Percentiles rank a stretch among this genome's conserved stretches.
Conservation (phyloP, 2,329 filamentous ascomycete genomes). For the Ceratocystis papillata region DNA sequence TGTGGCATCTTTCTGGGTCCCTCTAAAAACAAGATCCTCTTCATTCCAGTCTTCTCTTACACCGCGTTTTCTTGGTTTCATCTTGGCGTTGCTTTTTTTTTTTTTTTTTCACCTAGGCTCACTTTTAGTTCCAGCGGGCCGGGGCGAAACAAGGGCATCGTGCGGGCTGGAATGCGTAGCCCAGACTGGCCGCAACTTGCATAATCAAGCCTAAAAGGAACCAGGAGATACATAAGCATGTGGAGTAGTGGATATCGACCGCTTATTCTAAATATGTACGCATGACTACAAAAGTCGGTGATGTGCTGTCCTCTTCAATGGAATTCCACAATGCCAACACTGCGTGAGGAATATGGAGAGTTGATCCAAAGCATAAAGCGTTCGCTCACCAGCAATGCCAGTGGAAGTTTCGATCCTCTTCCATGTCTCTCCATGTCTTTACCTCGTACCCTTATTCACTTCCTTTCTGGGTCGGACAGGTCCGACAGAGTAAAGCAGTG, state of each 20-base stretch:
- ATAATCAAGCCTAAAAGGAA: neutral
- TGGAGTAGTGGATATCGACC: neutral
- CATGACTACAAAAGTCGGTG: constrained; percentile 4
- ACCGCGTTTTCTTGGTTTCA: neutral
- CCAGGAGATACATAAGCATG: neutral
- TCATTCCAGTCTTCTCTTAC: neutral
- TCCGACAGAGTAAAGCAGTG: neutral
- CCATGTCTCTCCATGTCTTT: constrained; percentile 1
- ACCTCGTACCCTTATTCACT: neutral
- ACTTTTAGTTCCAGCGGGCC: neutral
- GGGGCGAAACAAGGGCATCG: constrained; percentile 9
- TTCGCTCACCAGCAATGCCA: neutral
- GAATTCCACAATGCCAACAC: neutral
- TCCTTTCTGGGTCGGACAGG: neutral
- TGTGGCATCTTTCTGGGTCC: neutral
- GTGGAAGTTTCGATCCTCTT: neutral
- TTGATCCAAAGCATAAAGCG: neutral
- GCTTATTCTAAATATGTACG: neutral
- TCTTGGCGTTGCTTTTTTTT: neutral
- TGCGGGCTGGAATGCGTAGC: neutral
- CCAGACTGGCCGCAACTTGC: neutral
- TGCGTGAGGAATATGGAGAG: neutral
- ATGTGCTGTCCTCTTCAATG: constrained; percentile 1
- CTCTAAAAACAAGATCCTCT: neutral
- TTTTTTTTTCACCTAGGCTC: neutral